Percentiles rank a stretch among this genome's conserved stretches.
phyloP scores from a whole-genome alignment of 2,329 filamentous ascomycete genomes.

The Sclerotinia trifoliorum region DNA sequence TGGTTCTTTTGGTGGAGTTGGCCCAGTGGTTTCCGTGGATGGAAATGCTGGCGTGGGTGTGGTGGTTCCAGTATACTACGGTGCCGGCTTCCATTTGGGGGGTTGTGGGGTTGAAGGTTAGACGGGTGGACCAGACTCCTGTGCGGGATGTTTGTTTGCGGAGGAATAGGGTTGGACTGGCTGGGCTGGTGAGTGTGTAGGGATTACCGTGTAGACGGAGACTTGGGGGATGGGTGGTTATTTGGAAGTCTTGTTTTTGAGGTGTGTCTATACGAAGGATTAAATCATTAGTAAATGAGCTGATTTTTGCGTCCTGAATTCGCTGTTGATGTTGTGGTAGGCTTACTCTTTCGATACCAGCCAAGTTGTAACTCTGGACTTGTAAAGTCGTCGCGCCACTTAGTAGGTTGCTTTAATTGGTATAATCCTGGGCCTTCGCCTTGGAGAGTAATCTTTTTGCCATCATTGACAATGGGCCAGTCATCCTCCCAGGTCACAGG shows the following conservation, averaged over 20 bases:
- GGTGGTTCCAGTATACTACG: conserved; percentile 11
- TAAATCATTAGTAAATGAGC: background rate
- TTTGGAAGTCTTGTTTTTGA: background rate
- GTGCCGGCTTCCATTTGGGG: conserved; percentile 5
- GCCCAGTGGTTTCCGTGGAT: background rate
- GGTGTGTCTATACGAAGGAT: background rate
- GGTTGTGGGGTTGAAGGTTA: conserved; percentile 1
- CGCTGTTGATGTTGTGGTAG: background rate
- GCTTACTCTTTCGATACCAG: conserved; percentile 19
- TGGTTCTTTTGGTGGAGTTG: background rate
- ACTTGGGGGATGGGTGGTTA: background rate
- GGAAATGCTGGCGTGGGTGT: background rate
- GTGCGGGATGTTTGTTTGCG: conserved; percentile 17
- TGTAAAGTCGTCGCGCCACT: conserved; percentile 12
- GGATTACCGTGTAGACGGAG: conserved; percentile 4
- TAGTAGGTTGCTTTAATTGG: background rate
- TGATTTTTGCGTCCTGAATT: too few relatives aligned
- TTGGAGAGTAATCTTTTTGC: conserved; percentile 2
- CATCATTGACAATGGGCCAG: conserved; percentile 45
- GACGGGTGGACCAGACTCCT: conserved; percentile 5
- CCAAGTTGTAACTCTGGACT: conserved; percentile 2
- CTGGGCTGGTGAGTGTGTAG: conserved; percentile 3
- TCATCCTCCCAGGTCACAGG: conserved; percentile 51
- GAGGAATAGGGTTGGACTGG: background rate
- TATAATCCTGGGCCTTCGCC: conserved; percentile 4